phyloP scores from a whole-genome alignment of 2,329 filamentous ascomycete genomes.

The Diaporthe longicolla region DNA sequence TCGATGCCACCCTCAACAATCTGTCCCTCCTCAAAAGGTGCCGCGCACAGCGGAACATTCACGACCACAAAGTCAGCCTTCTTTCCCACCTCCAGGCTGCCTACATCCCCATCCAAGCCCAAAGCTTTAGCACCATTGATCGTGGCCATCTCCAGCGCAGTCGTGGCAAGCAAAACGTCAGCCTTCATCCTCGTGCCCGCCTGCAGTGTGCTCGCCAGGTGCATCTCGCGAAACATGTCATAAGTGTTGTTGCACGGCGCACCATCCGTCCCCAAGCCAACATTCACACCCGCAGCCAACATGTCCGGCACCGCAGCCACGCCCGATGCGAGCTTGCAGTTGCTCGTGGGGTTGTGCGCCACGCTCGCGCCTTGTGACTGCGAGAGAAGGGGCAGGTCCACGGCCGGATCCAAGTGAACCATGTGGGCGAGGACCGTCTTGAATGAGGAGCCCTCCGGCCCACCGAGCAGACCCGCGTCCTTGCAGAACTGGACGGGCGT shows the following conservation, averaged over 20 bases:
- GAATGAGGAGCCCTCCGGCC: constrained; percentile 38
- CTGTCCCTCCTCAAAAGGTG: constrained; percentile 42
- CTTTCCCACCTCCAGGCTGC: constrained; percentile 58
- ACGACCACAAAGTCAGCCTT: constrained; percentile 58
- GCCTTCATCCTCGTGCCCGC: constrained; percentile 60
- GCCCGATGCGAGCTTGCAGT: constrained; percentile 66
- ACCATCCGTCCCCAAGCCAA: constrained; percentile 65
- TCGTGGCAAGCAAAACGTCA: constrained; percentile 58
- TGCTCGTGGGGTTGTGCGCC: constrained; percentile 66
- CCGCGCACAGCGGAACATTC: constrained; percentile 11
- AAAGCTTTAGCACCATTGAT: constrained; percentile 64
- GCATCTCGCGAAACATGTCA: constrained; percentile 67
- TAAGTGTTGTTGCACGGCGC: constrained; percentile 67
- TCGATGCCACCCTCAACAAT: constrained; percentile 51
- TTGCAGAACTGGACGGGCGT: constrained; percentile 61
- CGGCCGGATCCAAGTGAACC: constrained; percentile 60
- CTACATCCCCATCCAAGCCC: constrained; percentile 56
- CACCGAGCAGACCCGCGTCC: constrained; percentile 54
- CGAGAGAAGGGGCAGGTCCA: constrained; percentile 49
- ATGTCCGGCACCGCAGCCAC: constrained; percentile 62
- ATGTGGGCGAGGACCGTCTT: constrained; percentile 66
- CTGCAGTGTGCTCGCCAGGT: constrained; percentile 64
- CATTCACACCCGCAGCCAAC: constrained; percentile 58
- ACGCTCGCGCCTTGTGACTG: constrained; percentile 54
- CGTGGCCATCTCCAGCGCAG: constrained; percentile 65